Evolutionary conservation across 2,329 filamentous ascomycete genomes (phyloP), one percentile per base, ranked within the genome.

Genomic region (Incumbomyces lentus): DNA sequence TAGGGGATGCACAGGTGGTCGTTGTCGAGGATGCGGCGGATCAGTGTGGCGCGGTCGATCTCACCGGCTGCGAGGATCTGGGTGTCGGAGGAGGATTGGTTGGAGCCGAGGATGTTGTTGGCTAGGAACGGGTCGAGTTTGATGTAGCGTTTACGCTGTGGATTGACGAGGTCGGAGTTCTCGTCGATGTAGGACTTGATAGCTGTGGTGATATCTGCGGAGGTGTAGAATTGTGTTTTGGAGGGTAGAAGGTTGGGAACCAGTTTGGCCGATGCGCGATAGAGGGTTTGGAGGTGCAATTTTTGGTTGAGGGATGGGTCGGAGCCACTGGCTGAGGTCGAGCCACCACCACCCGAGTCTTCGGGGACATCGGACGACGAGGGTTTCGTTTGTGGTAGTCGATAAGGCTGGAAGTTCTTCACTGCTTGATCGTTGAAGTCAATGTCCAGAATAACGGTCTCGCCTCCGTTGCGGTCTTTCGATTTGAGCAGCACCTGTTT

Each of bases 401-500:
- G 69, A 60, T 84, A 84, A 2, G 81, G 78, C 18, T 72, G 69
- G 61, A 84, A 84, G 17, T 68, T 62, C 32, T 67, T 57, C 13
- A 83, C 60, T 1, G 69, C 67, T 6, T 59, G 59, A 51, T 82
- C 75, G 14, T 73, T 65, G 60, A 82, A 84, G 58, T 83, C 79
- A 40, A 83, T 73, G 54, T 83, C 80, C 13, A 76, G 52, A 41
- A 84, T 75, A 10, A 81, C 71, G 0, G 76, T 78, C 58, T 84
- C 80, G 31, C 79, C 74, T 3, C 78, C 77, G 50, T 74, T 76
- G 31, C 76, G 71, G 41, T 83, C 80, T 59, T 84, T 84, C 38
- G 71, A 73, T 56, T 79, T 82, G 54, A 82, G 62, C n/a, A 83
- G 65, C 14, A 69, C 60, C 40, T 76, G 66, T 60, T 83, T 84